Percentiles rank a stretch among this genome's conserved stretches.
These are phyloP conservation scores for Hamamelis virginiana DNA, from an alignment of 164 flowering plant species.

Conservation along the genomic window DNA sequence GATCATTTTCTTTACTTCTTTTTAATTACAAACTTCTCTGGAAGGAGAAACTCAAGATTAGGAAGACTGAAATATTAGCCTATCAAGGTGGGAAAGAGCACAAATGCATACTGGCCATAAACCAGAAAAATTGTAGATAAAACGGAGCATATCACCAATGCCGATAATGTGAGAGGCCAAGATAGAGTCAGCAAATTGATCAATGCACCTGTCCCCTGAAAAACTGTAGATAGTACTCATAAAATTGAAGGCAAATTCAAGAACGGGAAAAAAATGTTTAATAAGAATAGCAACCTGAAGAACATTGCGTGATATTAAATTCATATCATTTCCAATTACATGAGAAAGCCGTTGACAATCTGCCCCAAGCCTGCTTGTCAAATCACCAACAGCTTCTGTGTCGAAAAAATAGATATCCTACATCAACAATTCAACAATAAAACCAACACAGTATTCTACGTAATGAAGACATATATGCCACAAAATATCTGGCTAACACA, in stretches of 20 bases:
- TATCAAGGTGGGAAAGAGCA: not conserved
- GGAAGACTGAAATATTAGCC: not conserved
- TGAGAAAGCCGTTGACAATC: constrained; percentile 33
- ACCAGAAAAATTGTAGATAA: constrained; percentile 24
- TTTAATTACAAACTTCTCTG: not conserved
- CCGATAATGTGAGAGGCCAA: constrained; percentile 33
- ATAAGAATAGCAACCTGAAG: constrained; percentile 27
- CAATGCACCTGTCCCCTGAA: constrained; percentile 38
- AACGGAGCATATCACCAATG: constrained; percentile 25
- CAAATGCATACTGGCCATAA: constrained; percentile 29
- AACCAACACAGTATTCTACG: not conserved
- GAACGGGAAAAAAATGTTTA: not conserved
- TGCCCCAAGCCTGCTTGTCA: constrained; percentile 40
- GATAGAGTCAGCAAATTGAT: constrained; percentile 30
- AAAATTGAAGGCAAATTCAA: constrained; percentile 1
- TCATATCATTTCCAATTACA: constrained; percentile 29
- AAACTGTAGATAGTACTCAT: not conserved
- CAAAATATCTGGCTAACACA: not conserved
- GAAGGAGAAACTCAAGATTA: not conserved
- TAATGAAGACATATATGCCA: not conserved
- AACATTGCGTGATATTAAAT: constrained; percentile 27
- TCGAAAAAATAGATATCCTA: constrained; percentile 37
- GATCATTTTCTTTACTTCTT: not conserved
- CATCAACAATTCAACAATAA: constrained; percentile 14
- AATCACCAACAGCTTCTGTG: constrained; percentile 28